Conservation (phyloP, 2,329 filamentous ascomycete genomes). For the Fusarium floridanum region DNA sequence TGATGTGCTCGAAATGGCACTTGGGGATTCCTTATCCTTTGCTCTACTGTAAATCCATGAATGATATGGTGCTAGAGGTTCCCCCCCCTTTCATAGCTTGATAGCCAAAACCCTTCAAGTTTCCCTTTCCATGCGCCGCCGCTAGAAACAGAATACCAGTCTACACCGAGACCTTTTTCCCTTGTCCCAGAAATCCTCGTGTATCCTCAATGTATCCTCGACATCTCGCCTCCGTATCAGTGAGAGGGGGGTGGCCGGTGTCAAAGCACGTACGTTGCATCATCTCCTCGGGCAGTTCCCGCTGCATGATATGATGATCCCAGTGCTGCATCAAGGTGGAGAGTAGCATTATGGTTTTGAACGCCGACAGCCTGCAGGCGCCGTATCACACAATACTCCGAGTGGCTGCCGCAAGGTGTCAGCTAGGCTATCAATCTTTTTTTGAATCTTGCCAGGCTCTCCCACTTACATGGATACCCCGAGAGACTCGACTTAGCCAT, state of each 20-base stretch:
- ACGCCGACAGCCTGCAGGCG: conserved; percentile 10
- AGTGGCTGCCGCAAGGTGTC: background rate
- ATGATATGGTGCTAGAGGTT: background rate
- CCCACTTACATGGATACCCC: conserved; percentile 16
- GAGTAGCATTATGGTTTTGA: background rate
- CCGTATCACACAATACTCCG: background rate
- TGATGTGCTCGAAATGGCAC: background rate
- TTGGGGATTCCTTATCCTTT: background rate
- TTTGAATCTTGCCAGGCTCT: background rate
- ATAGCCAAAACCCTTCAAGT: background rate
- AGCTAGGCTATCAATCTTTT: background rate
- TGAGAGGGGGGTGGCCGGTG: background rate
- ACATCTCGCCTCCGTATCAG: background rate
- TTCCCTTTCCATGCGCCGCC: background rate
- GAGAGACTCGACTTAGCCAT: background rate
- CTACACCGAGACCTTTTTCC: background rate
- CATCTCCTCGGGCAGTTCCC: background rate
- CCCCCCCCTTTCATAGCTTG: background rate
- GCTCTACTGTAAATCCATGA: background rate
- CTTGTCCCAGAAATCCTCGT: background rate
- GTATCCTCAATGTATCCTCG: background rate
- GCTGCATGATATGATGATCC: background rate
- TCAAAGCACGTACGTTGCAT: background rate
- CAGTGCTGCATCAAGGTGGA: background rate
- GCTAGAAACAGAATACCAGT: background rate